Conservation (phyloP, 768 basidiomycete species). For the Suillus discolor region DNA sequence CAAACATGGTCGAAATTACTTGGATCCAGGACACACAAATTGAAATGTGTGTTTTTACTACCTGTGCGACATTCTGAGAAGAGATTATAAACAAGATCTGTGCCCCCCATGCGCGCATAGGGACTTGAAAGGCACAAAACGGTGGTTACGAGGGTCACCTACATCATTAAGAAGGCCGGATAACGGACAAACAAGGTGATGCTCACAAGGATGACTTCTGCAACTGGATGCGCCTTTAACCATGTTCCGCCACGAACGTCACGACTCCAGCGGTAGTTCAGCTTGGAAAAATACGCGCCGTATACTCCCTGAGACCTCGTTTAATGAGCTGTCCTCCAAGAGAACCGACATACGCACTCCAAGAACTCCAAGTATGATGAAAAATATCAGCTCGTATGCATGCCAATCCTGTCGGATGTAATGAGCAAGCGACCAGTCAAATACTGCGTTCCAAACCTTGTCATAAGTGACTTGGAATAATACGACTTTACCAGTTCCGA, state of each 20-base stretch:
- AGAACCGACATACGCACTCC: conserved; percentile 55
- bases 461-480: conserved; percentile 91
- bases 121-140: conserved; percentile 84
- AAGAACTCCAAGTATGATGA: conserved; percentile 84
- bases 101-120: conserved; percentile 91
- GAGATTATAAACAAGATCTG: conserved; percentile 91
- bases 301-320: conserved; percentile 71
- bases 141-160: conserved; percentile 83
- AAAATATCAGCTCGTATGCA: conserved; percentile 83
- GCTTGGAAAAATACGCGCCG: conserved; percentile 89
- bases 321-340: conserved; percentile 11
- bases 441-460: conserved; percentile 46
- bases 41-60: conserved; percentile 55
- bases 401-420: conserved; percentile 79
- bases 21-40: conserved; percentile 73
- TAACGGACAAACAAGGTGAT: conserved; percentile 5
- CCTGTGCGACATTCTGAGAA: conserved; percentile 81
- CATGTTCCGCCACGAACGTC: conserved; percentile 81
- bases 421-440: neutral
- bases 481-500: conserved; percentile 92
- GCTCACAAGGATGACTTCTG: conserved; percentile 81
- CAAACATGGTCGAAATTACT: conserved; percentile 55
- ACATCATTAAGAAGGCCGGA: conserved; percentile 15
- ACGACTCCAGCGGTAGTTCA: conserved; percentile 89
- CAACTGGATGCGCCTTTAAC: conserved; percentile 75